Base-by-base conservation (phyloP, 257 asterid genomes). In the Ilex aquifolium region DNA sequence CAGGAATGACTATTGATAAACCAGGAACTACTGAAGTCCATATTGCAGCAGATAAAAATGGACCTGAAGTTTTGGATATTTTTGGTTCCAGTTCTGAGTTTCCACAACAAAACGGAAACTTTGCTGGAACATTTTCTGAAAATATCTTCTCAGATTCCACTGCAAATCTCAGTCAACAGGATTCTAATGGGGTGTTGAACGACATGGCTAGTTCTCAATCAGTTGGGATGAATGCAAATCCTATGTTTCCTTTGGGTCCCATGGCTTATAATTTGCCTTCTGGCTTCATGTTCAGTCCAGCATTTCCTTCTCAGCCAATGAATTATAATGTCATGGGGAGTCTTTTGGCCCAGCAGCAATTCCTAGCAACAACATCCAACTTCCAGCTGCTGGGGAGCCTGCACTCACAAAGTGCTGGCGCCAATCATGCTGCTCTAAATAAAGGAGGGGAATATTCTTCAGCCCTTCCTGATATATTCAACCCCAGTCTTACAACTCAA, bases 311-410 rank as follows among this genome's bases (percentile, higher is more conserved):
- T 40, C 95, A 78, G 39, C 83, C 78, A 55, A 75, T 89, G 72
- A 80, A 81, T 73, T 81, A 85, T 66, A 63, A 66, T 65, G 78
- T 86, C 60, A 80, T 82, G 87, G 90, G 89, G 40, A 83, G 46
- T 74, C 80, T 87, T 72, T 61, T 84, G 59, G 89, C 95, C 68
- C 97, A 93, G 59, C 97, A 85, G 69, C 96, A 88, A 79, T 72
- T 87, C 72, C 88, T 90, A 66, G 91, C 96, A 65, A 76, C 92
- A 42, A 84, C 90, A 90, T 79, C 95, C 74, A 87, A 82, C 83
- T 85, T 84, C 73, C 96, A 90, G 79, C 97, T 90, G 65, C 79
- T 77, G 36, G 95, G 92, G 51, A 80, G 72, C 72, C 53, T 85
- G 74, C 97, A 85, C 61, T 48, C 76, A 0, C 57, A 53, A 40